A percentile compares a stretch with the other conserved stretches of the same genome.
Conservation (phyloP, 257 asterid genomes). For the Marsdenia floribunda region DNA sequence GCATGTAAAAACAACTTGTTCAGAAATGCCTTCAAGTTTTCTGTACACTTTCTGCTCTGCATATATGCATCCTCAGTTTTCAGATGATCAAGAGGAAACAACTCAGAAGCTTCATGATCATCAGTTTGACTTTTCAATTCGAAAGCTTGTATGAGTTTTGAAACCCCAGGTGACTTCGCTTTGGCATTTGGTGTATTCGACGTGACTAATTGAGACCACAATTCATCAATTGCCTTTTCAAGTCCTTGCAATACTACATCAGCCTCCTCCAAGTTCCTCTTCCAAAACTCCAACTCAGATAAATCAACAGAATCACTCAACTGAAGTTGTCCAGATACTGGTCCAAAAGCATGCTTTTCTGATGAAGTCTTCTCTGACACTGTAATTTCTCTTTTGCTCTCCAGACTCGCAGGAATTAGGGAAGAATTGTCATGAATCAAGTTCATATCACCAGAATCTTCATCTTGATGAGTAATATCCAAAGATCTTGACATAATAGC, state of each 20-base stretch:
- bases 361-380: constrained; percentile 21
- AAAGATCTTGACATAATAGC: constrained; percentile 26
- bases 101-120: constrained; percentile 46
- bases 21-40: constrained; percentile 41
- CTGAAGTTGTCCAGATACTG: background rate
- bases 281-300: constrained; percentile 41
- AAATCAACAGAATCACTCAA: constrained; percentile 31
- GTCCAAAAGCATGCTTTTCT: constrained; percentile 15
- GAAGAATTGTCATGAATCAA: constrained; percentile 11
- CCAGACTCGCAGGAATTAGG: constrained; percentile 13
- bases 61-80: constrained; percentile 38
- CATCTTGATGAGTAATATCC: constrained; percentile 31
- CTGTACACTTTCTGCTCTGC: constrained; percentile 36
- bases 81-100: constrained; percentile 33
- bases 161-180: constrained; percentile 57
- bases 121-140: constrained; percentile 55
- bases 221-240: constrained; percentile 58
- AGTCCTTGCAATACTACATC: constrained; percentile 46
- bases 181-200: constrained; percentile 43
- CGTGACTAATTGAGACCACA: constrained; percentile 49
- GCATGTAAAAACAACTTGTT: constrained; percentile 43
- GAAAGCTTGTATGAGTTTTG: constrained; percentile 82
- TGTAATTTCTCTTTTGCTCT: constrained; percentile 21
- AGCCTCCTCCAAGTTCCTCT: constrained; percentile 55
- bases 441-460: constrained; percentile 13